Percentiles rank a stretch among this genome's conserved stretches.
Conservation (phyloP, 176 grass and related monocot species). For the Triticum timopheevii region DNA sequence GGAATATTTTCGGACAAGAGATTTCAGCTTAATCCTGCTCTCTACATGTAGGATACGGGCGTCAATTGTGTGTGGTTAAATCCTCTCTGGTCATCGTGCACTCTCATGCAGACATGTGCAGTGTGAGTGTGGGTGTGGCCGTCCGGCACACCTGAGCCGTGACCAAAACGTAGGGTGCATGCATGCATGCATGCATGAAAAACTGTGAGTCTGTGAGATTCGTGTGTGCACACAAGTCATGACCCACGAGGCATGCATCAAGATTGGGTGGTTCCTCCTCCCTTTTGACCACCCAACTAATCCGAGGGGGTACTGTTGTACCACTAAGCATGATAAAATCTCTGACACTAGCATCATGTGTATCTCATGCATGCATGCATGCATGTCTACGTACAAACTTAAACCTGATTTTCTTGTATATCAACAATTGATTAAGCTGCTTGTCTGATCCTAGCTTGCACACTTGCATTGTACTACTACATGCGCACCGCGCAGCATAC, state of each 20-base stretch:
- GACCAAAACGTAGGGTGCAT: background rate
- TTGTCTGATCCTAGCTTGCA: background rate
- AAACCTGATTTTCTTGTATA: too few species aligned
- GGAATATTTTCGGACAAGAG: too few species aligned
- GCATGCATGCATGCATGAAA: slow-evolving; percentile 6
- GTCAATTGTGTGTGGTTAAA: background rate
- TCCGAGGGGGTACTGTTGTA: background rate
- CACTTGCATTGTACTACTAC: background rate
- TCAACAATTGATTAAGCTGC: background rate
- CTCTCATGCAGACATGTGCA: background rate
- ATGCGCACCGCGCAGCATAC: background rate
- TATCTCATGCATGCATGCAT: slow-evolving; percentile 13
- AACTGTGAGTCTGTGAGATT: slow-evolving; percentile 25
- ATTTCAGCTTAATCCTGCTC: background rate
- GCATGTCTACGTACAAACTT: background rate
- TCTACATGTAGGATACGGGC: background rate
- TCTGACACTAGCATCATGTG: background rate
- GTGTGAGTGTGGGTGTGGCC: background rate
- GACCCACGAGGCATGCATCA: slow-evolving; percentile 20
- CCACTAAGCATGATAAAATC: slow-evolving; percentile 2
- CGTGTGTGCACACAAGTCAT: slow-evolving; percentile 23
- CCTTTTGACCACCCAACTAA: slow-evolving; percentile 33
- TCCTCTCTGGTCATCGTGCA: background rate
- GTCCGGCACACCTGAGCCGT: slow-evolving; percentile 32
- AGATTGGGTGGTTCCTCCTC: background rate